Conservation (phyloP, 2,329 filamentous ascomycete species). For the Penicillium sp. region DNA sequence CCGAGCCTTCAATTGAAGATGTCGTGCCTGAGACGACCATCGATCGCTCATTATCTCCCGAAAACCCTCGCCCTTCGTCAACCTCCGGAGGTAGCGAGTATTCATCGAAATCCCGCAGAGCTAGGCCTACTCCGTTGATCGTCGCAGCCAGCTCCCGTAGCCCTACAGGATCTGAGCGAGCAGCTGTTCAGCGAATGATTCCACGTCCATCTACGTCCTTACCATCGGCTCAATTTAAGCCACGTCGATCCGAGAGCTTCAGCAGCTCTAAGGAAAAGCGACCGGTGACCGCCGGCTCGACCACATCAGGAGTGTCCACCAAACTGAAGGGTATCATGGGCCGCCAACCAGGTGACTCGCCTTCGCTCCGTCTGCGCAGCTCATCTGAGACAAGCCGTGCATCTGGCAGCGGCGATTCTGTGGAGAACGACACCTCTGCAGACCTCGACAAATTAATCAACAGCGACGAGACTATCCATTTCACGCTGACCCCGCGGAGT, state of each 20-base stretch:
- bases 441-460: conserved; percentile 78
- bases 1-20: conserved; percentile 1
- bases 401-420: conserved; percentile 30
- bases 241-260: conserved; percentile 41
- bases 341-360: conserved; percentile 29
- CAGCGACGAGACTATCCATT: conserved; percentile 78
- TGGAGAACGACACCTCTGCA: conserved; percentile 54
- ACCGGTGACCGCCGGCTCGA: conserved; percentile 40
- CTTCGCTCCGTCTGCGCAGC: conserved; percentile 31
- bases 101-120: conserved; percentile 29
- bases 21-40: not conserved
- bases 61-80: conserved; percentile 25
- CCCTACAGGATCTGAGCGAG: conserved; percentile 33
- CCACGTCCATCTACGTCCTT: conserved; percentile 31
- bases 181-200: conserved; percentile 42
- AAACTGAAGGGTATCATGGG: conserved; percentile 45
- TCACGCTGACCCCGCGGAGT: conserved; percentile 74
- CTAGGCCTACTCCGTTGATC: conserved; percentile 26
- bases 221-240: conserved; percentile 26
- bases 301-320: conserved; percentile 40
- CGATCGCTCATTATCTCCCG: conserved; percentile 1
- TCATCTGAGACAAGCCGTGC: conserved; percentile 37
- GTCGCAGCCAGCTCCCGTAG: conserved; percentile 23
- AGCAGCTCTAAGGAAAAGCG: conserved; percentile 38
- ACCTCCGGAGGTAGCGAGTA: conserved; percentile 28